Evolutionary conservation across 2,329 filamentous ascomycete species (phyloP).

Genomic region (Colletotrichum sp.): DNA sequence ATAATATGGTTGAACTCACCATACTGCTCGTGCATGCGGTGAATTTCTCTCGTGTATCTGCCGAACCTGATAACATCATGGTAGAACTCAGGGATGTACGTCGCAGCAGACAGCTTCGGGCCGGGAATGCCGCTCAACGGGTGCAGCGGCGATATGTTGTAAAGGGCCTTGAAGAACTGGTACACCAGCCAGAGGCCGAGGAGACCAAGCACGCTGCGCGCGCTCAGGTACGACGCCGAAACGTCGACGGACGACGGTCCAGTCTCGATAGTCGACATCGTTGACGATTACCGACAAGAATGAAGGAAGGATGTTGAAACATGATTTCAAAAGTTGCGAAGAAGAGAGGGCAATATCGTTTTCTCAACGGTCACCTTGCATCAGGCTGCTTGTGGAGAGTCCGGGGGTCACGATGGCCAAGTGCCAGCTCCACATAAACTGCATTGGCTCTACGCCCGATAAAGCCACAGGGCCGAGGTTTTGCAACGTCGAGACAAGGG

Average conservation of each 20-base stretch:
- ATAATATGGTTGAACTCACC: constrained; percentile 24
- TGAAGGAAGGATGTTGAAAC: not conserved
- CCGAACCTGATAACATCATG: constrained; percentile 40
- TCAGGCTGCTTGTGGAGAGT: not conserved
- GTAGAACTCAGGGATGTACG: constrained; percentile 41
- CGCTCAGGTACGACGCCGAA: constrained; percentile 1
- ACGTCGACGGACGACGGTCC: not conserved
- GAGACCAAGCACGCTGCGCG: constrained; percentile 16
- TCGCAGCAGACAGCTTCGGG: constrained; percentile 38
- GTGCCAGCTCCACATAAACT: not conserved
- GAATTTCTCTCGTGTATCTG: constrained; percentile 37
- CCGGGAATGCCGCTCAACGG: constrained; percentile 42
- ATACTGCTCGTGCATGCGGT: constrained; percentile 40
- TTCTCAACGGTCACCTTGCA: not conserved
- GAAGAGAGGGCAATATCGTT: not conserved
- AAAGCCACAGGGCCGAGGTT: constrained; percentile 11
- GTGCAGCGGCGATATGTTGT: constrained; percentile 45
- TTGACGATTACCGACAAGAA: not conserved
- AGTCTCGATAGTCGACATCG: constrained; percentile 4
- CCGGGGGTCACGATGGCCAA: constrained; percentile 1
- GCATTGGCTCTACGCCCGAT: constrained; percentile 10
- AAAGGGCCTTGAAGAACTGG: constrained; percentile 27
- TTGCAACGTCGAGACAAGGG: not conserved
- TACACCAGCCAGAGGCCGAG: constrained; percentile 32
- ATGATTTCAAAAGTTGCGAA: not conserved